phyloP scores from a whole-genome alignment of 2,329 filamentous ascomycete genomes.

The Xylariomycetidae sp. region DNA sequence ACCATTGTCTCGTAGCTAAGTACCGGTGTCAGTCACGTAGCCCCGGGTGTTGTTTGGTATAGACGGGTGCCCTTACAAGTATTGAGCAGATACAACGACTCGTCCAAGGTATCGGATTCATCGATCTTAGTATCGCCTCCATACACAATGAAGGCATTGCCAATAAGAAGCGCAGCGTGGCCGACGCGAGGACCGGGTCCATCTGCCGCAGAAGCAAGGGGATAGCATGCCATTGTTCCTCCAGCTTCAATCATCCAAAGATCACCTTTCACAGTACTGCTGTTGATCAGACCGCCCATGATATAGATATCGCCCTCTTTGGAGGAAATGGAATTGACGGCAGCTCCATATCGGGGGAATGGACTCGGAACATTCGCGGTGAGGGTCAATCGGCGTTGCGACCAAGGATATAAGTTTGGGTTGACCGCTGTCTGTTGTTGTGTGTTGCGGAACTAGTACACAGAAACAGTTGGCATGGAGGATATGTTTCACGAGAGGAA shows the following conservation, averaged over 20 bases:
- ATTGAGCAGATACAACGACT: constrained; percentile 93
- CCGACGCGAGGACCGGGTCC: constrained; percentile 93
- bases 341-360: constrained; percentile 94
- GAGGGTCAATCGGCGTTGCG: constrained; percentile 82
- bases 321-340: constrained; percentile 85
- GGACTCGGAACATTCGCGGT: constrained; percentile 77
- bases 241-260: constrained; percentile 96
- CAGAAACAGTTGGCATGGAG: too few relatives aligned
- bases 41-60: too few relatives aligned
- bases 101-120: constrained; percentile 84
- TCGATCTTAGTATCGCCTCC: constrained; percentile 98
- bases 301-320: constrained; percentile 97
- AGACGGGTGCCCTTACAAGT: constrained; percentile 85
- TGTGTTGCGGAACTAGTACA: constrained; percentile 54
- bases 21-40: constrained; percentile 6
- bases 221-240: constrained; percentile 83
- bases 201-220: constrained; percentile 85
- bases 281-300: constrained; percentile 95
- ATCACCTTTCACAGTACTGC: constrained; percentile 92
- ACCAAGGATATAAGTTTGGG: constrained; percentile 90
- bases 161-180: constrained; percentile 88
- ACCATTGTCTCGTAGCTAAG: constrained; percentile 95
- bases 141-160: constrained; percentile 98
- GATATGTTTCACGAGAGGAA: too few relatives aligned
- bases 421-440: constrained; percentile 53